Evolutionary conservation across 1,284 basidiomycete species (phyloP).

Genomic region (Puccinia polysora): DNA sequence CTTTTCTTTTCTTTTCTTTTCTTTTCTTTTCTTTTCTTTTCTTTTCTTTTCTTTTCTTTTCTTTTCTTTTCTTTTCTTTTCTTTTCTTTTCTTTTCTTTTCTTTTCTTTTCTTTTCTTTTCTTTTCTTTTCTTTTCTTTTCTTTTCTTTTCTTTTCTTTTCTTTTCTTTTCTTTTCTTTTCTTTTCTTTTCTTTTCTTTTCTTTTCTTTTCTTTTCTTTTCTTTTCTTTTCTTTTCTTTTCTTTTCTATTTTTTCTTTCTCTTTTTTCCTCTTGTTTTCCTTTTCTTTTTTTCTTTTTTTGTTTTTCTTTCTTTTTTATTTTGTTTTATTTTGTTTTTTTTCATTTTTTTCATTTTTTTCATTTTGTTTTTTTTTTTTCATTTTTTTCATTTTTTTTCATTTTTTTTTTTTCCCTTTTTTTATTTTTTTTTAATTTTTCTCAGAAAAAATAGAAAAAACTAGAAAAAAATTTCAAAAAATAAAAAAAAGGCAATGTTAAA

Average conservation of each 20-base stretch:
- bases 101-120: neutral
- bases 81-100: conserved; percentile 36
- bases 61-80: conserved; percentile 90
- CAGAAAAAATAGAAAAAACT: neutral
- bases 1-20: conserved; percentile 44
- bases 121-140: neutral
- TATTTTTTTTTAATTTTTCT: neutral
- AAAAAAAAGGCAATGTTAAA: too few relatives aligned
- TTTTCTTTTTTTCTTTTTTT: neutral
- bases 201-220: neutral
- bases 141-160: neutral
- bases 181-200: neutral
- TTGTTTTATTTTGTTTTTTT: neutral
- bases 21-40: conserved; percentile 41
- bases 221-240: neutral
- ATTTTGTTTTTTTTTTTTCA: too few relatives aligned
- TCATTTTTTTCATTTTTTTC: neutral
- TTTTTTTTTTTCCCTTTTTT: conserved; percentile 5
- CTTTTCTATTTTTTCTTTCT: neutral
- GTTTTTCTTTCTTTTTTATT: neutral
- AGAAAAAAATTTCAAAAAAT: neutral
- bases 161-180: neutral
- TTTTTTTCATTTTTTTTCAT: neutral
- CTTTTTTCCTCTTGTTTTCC: neutral
- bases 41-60: conserved; percentile 69